These are phyloP conservation scores for Phytophthora parvispora DNA, from an alignment of 352 stramenopile species.

Conservation along the genomic window DNA sequence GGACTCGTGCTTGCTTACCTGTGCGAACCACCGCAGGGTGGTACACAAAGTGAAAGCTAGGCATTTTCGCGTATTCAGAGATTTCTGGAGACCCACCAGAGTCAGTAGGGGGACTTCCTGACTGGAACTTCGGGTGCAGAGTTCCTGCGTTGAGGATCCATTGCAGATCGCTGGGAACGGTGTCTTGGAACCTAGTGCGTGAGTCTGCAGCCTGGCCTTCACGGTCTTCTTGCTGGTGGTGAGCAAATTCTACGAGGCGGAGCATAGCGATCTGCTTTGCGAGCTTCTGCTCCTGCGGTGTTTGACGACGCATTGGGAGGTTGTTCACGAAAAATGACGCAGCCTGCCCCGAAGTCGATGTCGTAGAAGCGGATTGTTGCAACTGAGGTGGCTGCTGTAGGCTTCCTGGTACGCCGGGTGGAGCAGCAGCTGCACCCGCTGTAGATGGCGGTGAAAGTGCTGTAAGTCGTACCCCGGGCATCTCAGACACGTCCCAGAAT, in stretches of 20 bases:
- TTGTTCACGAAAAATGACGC: conserved; percentile 75
- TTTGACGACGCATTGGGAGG: conserved; percentile 79
- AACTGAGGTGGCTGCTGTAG: conserved; percentile 2
- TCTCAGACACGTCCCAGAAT: conserved; percentile 91
- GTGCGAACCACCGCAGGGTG: conserved; percentile 88
- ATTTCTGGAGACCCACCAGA: conserved; percentile 1
- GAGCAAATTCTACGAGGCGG: conserved; percentile 71
- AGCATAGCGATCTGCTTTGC: conserved; percentile 68
- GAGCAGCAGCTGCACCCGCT: background rate
- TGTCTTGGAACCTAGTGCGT: conserved; percentile 57
- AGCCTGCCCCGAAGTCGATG: conserved; percentile 3
- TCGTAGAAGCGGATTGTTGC: conserved; percentile 1
- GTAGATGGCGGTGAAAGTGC: conserved; percentile 50
- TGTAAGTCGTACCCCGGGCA: conserved; percentile 70
- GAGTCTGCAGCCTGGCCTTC: conserved; percentile 24
- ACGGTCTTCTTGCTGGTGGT: conserved; percentile 62
- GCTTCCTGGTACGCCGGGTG: background rate
- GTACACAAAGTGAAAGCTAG: conserved; percentile 86
- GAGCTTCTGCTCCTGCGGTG: conserved; percentile 54
- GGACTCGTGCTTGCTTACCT: conserved; percentile 82
- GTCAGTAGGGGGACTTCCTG: conserved; percentile 7
- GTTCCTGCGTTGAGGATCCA: conserved; percentile 67
- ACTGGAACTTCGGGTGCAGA: conserved; percentile 46
- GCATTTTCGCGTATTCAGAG: conserved; percentile 45
- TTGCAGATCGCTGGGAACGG: conserved; percentile 58